Conservation (phyloP, 2,329 filamentous ascomycete genomes). For the Epichloe scottii region DNA sequence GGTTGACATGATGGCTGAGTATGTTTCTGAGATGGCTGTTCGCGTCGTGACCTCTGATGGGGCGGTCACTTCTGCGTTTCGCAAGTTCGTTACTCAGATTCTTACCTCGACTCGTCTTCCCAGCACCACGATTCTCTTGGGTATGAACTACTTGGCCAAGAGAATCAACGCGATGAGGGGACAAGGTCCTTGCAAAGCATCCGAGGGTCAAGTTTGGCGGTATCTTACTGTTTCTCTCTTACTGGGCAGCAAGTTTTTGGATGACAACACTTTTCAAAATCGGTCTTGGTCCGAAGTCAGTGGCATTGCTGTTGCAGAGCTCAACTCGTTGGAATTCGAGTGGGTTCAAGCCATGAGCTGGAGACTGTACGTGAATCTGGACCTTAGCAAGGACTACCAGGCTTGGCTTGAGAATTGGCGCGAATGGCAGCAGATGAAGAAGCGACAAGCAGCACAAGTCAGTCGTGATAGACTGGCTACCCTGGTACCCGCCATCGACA, state of each 20-base stretch:
- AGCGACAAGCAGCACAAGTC: conserved; percentile 35
- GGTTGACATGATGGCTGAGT: conserved; percentile 91
- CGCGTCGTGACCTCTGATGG: conserved; percentile 42
- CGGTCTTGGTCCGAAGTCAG: conserved; percentile 94
- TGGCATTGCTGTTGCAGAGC: conserved; percentile 69
- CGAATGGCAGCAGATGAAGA: conserved; percentile 43
- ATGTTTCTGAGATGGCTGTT: conserved; percentile 78
- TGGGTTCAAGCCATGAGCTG: conserved; percentile 78
- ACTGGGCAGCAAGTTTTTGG: conserved; percentile 87
- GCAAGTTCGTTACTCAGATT: conserved; percentile 86
- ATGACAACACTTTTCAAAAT: conserved; percentile 97
- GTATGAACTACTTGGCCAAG: conserved; percentile 79
- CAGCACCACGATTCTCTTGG: conserved; percentile 80
- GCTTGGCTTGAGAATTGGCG: conserved; percentile 51
- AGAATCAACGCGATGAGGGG: conserved; percentile 63
- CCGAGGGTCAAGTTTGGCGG: conserved; percentile 67
- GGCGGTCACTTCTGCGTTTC: conserved; percentile 56
- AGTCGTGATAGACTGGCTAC: conserved; percentile 37
- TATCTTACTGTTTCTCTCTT: conserved; percentile 76
- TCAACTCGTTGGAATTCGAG: conserved; percentile 77
- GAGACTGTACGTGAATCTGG: conserved; percentile 75
- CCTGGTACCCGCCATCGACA: conserved; percentile 36
- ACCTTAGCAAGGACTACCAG: conserved; percentile 58
- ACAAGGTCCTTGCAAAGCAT: conserved; percentile 40
- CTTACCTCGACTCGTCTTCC: conserved; percentile 81